Percentiles rank a stretch among this genome's conserved stretches.
Evolutionary conservation across 495 filamentous ascomycete genomes (phyloP).

Genomic region (Patellaria atrata): DNA sequence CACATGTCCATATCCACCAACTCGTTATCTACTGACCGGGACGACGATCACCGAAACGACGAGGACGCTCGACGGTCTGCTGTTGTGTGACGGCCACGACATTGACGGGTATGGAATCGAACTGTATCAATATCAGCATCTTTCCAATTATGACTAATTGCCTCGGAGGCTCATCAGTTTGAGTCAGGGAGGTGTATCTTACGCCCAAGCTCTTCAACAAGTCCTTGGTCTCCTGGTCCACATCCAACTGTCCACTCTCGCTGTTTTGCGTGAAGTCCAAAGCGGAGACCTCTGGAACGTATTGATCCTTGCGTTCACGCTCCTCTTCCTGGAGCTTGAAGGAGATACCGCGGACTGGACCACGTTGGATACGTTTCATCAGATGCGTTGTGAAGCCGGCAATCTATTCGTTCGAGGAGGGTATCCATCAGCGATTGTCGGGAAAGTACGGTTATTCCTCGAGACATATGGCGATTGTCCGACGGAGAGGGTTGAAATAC

Average conservation of each 20-base stretch:
- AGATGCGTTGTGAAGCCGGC: constrained; percentile 89
- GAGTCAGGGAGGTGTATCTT: constrained; percentile 43
- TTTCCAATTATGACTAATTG: too few species aligned
- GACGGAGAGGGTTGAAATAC: constrained; percentile 34
- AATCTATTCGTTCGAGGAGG: constrained; percentile 43
- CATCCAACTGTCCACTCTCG: constrained; percentile 84
- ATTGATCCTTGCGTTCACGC: constrained; percentile 99
- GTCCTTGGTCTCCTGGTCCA: constrained; percentile 95
- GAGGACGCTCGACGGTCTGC: constrained; percentile 62
- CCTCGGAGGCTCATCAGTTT: too few species aligned
- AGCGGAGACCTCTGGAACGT: constrained; percentile 95
- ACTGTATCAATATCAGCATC: constrained; percentile 44
- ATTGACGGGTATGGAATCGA: constrained; percentile 93
- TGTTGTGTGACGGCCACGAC: constrained; percentile 78
- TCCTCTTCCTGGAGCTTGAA: constrained; percentile 99
- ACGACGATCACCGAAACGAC: constrained; percentile 44
- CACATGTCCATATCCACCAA: constrained; percentile 7
- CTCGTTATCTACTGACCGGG: constrained; percentile 27
- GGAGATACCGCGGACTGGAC: constrained; percentile 97
- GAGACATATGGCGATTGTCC: not conserved
- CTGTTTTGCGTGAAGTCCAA: constrained; percentile 88
- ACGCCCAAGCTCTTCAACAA: constrained; percentile 95
- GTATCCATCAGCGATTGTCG: not conserved
- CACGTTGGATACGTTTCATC: constrained; percentile 99
- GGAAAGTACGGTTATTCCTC: constrained; percentile 7